These are phyloP conservation scores for Lomentospora prolificans DNA, from an alignment of 2,329 filamentous ascomycete genomes.

Conservation along the genomic window DNA sequence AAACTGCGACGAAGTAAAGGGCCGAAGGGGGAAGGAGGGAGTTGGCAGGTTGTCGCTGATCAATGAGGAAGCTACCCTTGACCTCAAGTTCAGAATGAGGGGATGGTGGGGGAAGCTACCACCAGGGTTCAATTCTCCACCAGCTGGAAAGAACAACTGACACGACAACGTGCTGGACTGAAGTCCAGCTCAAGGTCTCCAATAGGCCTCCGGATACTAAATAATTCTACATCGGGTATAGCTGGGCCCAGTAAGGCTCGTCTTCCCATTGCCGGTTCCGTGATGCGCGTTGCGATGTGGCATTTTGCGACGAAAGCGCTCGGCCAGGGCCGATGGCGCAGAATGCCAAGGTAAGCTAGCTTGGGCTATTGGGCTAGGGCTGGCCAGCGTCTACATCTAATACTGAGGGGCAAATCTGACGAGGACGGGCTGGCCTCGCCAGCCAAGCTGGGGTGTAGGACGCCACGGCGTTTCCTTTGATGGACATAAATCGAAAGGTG, in stretches of 20 bases:
- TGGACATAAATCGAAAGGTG: too few species aligned
- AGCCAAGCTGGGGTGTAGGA: not conserved
- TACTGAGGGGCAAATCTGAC: not conserved
- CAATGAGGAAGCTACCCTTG: not conserved
- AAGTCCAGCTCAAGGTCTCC: not conserved
- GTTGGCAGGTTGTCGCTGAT: not conserved
- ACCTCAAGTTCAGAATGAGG: not conserved
- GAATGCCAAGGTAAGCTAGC: not conserved
- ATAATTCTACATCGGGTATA: not conserved
- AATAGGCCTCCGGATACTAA: not conserved
- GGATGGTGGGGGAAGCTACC: not conserved
- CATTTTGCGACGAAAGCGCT: not conserved
- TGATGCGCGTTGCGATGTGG: not conserved
- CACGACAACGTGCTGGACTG: not conserved
- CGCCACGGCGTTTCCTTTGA: not conserved
- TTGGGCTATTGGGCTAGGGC: not conserved
- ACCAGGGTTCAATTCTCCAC: not conserved
- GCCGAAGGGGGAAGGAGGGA: not conserved
- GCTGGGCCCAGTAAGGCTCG: not conserved
- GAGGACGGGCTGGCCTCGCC: not conserved
- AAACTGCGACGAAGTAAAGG: not conserved
- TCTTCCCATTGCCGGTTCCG: not conserved
- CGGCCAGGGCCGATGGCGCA: not conserved
- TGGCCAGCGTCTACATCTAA: not conserved
- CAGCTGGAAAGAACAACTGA: not conserved